These are phyloP conservation scores for Fusarium sp. DNA, from an alignment of 2,329 filamentous ascomycete genomes.

Conservation along the genomic window DNA sequence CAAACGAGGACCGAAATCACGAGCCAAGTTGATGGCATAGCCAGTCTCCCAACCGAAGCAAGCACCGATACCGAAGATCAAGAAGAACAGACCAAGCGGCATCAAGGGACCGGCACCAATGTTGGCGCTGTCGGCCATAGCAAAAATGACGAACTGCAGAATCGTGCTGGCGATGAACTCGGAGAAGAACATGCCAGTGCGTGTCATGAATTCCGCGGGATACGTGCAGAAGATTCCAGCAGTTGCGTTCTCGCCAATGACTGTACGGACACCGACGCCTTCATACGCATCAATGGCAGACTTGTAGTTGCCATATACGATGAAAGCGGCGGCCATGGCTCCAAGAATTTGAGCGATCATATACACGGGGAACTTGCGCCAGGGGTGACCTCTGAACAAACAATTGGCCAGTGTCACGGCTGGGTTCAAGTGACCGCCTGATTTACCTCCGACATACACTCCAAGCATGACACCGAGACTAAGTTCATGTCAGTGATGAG, in stretches of 20 bases:
- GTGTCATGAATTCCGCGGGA: constrained; percentile 73
- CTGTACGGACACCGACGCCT: constrained; percentile 71
- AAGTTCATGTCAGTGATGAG: neutral
- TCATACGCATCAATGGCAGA: constrained; percentile 73
- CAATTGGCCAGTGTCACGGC: constrained; percentile 78
- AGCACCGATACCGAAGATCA: constrained; percentile 78
- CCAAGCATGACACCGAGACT: constrained; percentile 75
- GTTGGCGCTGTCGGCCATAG: constrained; percentile 69
- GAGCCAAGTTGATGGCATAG: constrained; percentile 78
- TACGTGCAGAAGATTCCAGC: constrained; percentile 81
- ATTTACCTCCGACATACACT: constrained; percentile 73
- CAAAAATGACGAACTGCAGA: constrained; percentile 78
- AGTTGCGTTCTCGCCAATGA: constrained; percentile 67
- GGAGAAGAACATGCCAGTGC: constrained; percentile 75
- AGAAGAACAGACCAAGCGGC: constrained; percentile 74
- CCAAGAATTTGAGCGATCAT: constrained; percentile 73
- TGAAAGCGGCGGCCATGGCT: constrained; percentile 69
- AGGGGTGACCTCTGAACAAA: constrained; percentile 74
- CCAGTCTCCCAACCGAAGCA: constrained; percentile 82
- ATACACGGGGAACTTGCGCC: constrained; percentile 77
- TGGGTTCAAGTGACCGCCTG: constrained; percentile 75
- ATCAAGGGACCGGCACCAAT: constrained; percentile 66
- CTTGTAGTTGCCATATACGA: constrained; percentile 72
- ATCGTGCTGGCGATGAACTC: constrained; percentile 76
- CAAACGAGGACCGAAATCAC: constrained; percentile 77